phyloP scores from a whole-genome alignment of 768 basidiomycete species.

The Multifurca ochricompacta region DNA sequence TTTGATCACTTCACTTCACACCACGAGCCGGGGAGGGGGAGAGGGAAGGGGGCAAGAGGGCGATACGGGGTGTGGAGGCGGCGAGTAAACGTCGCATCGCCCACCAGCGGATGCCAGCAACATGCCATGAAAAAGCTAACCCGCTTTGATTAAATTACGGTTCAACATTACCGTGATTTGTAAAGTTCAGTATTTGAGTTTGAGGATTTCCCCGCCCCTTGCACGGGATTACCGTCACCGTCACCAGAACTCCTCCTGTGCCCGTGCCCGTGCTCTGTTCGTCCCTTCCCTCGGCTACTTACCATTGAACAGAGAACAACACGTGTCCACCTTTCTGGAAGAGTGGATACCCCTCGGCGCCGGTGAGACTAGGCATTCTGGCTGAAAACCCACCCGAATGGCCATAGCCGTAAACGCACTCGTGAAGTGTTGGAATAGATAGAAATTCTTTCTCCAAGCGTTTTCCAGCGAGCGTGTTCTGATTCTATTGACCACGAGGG shows the following conservation, averaged over 20 bases:
- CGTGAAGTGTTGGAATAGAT: not conserved
- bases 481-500: constrained; percentile 8
- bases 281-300: not conserved
- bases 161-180: too few species aligned
- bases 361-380: not conserved
- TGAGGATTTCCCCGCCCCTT: not conserved
- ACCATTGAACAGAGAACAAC: not conserved
- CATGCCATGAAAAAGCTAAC: too few species aligned
- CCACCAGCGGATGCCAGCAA: too few species aligned
- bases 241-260: too few species aligned
- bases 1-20: constrained; percentile 6
- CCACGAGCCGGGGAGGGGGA: not conserved
- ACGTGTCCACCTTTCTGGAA: constrained; percentile 3
- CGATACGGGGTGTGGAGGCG: too few species aligned
- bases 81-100: too few species aligned
- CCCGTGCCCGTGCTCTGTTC: not conserved
- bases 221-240: not conserved
- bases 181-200: too few species aligned
- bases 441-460: not conserved
- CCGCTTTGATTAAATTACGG: too few species aligned
- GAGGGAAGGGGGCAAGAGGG: not conserved
- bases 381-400: not conserved
- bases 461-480: constrained; percentile 8
- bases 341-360: not conserved
- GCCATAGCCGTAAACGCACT: not conserved